Conservation (phyloP, 2,329 filamentous ascomycete species). For the Verticillium tricorpus region DNA sequence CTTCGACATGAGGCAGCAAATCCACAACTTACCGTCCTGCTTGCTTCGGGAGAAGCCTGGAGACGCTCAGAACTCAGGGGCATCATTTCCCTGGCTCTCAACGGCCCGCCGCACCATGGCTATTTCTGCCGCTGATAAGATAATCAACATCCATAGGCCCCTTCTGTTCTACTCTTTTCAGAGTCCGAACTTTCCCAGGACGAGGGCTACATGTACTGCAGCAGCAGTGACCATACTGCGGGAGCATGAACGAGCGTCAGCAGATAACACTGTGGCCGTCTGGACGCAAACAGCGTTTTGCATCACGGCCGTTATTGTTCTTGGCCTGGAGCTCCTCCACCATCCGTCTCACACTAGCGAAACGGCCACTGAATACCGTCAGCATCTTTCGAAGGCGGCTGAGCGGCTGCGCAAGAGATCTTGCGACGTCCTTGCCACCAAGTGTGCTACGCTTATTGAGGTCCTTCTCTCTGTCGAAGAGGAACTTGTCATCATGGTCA, state of each 20-base stretch:
- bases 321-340: constrained; percentile 17
- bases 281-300: constrained; percentile 23
- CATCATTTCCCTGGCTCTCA: constrained; percentile 20
- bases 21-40: constrained; percentile 22
- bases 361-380: constrained; percentile 9
- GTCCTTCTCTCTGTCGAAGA: constrained; percentile 14
- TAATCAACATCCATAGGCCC: constrained; percentile 32
- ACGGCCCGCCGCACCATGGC: constrained; percentile 29
- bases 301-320: constrained; percentile 18
- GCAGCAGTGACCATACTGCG: constrained; percentile 29
- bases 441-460: constrained; percentile 16
- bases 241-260: constrained; percentile 15
- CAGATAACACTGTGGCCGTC: constrained; percentile 14
- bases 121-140: constrained; percentile 32
- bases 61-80: constrained; percentile 5
- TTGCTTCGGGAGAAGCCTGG: constrained; percentile 19
- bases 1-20: constrained; percentile 20
- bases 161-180: constrained; percentile 27
- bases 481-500: constrained; percentile 13
- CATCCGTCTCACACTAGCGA: constrained; percentile 7
- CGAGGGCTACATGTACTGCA: constrained; percentile 27
- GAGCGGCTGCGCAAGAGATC: constrained; percentile 11
- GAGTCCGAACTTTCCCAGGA: constrained; percentile 20
- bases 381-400: not conserved
- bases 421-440: constrained; percentile 15